phyloP scores from a whole-genome alignment of 805 yeast genomes.

The Candida fluviatilis region DNA sequence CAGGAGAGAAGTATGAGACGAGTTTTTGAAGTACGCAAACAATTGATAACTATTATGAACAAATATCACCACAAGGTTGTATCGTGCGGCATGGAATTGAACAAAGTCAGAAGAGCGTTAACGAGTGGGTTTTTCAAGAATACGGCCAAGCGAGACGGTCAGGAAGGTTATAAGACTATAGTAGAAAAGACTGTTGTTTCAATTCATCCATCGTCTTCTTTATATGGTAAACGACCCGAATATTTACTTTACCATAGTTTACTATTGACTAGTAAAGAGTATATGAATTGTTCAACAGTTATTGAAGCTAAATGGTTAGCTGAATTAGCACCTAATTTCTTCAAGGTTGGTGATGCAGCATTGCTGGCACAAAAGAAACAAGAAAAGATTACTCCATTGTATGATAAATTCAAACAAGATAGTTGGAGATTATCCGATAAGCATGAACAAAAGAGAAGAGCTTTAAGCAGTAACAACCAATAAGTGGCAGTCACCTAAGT shows the following conservation, averaged over 20 bases:
- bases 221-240: conserved; percentile 61
- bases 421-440: conserved; percentile 71
- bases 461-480: conserved; percentile 8
- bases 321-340: conserved; percentile 69
- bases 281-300: conserved; percentile 84
- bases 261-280: conserved; percentile 80
- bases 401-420: conserved; percentile 56
- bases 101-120: conserved; percentile 54
- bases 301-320: conserved; percentile 80
- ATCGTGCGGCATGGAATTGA: conserved; percentile 55
- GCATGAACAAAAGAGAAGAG: conserved; percentile 17
- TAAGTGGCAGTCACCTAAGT: no score
- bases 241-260: conserved; percentile 81
- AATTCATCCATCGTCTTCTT: conserved; percentile 82
- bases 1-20: conserved; percentile 74
- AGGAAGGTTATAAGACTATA: conserved; percentile 54
- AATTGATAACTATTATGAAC: conserved; percentile 55
- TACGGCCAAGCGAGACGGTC: conserved; percentile 57
- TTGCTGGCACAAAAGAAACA: conserved; percentile 48
- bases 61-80: conserved; percentile 40
- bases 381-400: conserved; percentile 72
- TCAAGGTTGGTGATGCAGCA: conserved; percentile 54
- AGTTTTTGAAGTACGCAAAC: conserved; percentile 78
- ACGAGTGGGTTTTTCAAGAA: conserved; percentile 69
- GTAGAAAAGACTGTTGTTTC: conserved; percentile 69